Evolutionary conservation across 805 yeast species (phyloP).

Genomic region (Saturnispora mendoncae): DNA sequence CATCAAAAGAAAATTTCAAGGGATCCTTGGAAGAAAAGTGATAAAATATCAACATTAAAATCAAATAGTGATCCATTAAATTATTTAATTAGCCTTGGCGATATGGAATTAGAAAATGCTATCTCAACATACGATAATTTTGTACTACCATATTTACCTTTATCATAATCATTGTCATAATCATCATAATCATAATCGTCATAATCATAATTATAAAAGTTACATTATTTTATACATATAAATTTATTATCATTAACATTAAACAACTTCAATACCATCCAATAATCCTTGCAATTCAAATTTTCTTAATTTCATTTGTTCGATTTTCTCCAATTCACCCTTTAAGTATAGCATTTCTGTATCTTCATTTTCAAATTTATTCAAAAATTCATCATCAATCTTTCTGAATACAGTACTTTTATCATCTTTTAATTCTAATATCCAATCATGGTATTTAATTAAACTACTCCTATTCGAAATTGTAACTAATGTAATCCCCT

Average conservation of each 20-base stretch:
- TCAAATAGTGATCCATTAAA: conserved; percentile 15
- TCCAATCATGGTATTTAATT: conserved; percentile 73
- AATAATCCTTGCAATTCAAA: conserved; percentile 44
- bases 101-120: conserved; percentile 24
- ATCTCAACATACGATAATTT: conserved; percentile 14
- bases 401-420: conserved; percentile 42
- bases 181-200: too few species aligned
- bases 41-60: conserved; percentile 4
- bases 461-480: conserved; percentile 76
- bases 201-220: too few species aligned
- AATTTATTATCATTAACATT: neutral
- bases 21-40: conserved; percentile 38
- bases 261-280: conserved; percentile 31
- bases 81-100: conserved; percentile 23
- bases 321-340: conserved; percentile 49
- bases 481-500: conserved; percentile 70
- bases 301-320: conserved; percentile 51
- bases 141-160: conserved; percentile 19
- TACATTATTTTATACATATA: neutral
- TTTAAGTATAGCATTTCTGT: conserved; percentile 66
- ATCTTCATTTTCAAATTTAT: conserved; percentile 52
- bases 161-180: neutral
- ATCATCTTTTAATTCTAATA: conserved; percentile 57
- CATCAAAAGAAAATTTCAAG: conserved; percentile 40
- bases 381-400: conserved; percentile 22